Evolutionary conservation across 2,329 filamentous ascomycete species (phyloP).

Genomic region (Scleromitrula shiraiana): DNA sequence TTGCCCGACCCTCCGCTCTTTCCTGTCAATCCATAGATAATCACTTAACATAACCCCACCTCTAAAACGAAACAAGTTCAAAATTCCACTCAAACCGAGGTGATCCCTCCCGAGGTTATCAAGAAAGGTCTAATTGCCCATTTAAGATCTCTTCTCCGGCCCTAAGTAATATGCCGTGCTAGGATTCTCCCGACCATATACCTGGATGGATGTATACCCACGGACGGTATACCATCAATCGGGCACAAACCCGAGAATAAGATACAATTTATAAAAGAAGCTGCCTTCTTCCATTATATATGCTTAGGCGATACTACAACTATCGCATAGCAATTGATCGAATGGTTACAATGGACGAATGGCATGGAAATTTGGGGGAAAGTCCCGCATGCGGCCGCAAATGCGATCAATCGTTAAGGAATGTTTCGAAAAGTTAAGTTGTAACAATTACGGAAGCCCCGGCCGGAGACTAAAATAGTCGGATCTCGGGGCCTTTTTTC

Average conservation of each 20-base stretch:
- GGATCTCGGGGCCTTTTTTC: slow-evolving; percentile 1
- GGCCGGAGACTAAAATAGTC: too few relatives aligned
- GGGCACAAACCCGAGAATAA: too few relatives aligned
- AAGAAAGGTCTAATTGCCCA: background rate
- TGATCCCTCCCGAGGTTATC: background rate
- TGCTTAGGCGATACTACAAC: too few relatives aligned
- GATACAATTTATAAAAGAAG: slow-evolving; percentile 2
- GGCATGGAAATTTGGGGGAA: background rate
- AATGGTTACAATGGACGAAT: background rate
- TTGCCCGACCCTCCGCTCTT: background rate
- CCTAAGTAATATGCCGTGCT: background rate
- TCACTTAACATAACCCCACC: too few relatives aligned
- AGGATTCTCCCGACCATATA: background rate
- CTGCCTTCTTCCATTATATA: too few relatives aligned
- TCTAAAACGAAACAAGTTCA: too few relatives aligned
- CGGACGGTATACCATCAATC: too few relatives aligned
- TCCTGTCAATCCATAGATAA: too few relatives aligned
- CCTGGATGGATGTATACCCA: background rate
- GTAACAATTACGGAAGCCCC: background rate
- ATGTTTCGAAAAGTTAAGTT: background rate
- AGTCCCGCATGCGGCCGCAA: background rate
- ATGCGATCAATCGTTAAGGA: background rate
- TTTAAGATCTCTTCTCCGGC: background rate
- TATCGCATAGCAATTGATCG: background rate
- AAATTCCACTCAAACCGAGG: slow-evolving; percentile 1